Conservation (phyloP, 1,139 yeast species). For the Kodamaea fungicola region DNA sequence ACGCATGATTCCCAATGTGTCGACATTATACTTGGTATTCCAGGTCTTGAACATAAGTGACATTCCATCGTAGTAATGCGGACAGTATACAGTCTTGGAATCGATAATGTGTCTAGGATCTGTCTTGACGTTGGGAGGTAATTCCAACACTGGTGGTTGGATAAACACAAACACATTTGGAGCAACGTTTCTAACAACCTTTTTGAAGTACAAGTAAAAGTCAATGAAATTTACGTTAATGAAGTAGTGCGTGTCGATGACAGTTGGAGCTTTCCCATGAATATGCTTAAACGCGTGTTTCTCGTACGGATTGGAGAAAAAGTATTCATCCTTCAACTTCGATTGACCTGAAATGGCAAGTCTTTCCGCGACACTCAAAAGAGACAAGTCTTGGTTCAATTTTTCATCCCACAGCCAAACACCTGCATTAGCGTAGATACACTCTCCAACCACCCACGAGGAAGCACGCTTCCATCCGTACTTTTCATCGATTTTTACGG, state of each 20-base stretch:
- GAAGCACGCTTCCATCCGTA: conserved; percentile 68
- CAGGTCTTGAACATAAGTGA: conserved; percentile 86
- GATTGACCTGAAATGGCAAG: conserved; percentile 30
- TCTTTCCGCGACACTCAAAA: conserved; percentile 23
- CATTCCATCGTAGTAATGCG: conserved; percentile 93
- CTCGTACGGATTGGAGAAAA: conserved; percentile 15
- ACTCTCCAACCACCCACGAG: conserved; percentile 67
- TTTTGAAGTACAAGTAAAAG: conserved; percentile 50
- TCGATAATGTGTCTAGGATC: conserved; percentile 54
- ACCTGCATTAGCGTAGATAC: conserved; percentile 76
- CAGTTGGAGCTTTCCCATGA: not conserved
- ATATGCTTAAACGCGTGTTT: conserved; percentile 1
- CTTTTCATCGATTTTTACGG: conserved; percentile 43
- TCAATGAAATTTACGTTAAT: conserved; percentile 60
- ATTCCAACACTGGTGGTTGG: conserved; percentile 80
- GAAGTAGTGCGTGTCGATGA: conserved; percentile 44
- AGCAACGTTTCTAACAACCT: conserved; percentile 42
- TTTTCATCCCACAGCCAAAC: conserved; percentile 49
- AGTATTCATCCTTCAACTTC: conserved; percentile 28
- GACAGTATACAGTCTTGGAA: conserved; percentile 65
- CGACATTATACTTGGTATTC: conserved; percentile 76
- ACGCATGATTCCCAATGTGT: conserved; percentile 86
- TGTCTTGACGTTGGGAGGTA: conserved; percentile 66
- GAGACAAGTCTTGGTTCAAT: conserved; percentile 16
- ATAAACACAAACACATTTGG: conserved; percentile 57